Percentiles rank a stretch among this genome's conserved stretches.
Evolutionary conservation across 495 filamentous ascomycete genomes (phyloP).

Genomic region (Hypoxylon intermedium): DNA sequence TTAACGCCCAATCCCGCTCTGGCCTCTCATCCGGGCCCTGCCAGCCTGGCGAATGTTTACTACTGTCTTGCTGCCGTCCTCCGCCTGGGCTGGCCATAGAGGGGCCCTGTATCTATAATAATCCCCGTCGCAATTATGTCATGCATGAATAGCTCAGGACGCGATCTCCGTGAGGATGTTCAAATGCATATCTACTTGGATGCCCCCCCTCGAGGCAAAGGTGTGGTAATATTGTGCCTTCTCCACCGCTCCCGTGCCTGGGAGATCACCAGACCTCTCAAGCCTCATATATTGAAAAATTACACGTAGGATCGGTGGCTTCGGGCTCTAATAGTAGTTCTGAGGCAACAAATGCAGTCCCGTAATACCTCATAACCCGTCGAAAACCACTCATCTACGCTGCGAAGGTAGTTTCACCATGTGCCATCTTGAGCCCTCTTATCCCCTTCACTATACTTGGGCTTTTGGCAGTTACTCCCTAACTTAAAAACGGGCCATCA

Average conservation of each 20-base stretch:
- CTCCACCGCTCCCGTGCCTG: slow-evolving; percentile 37
- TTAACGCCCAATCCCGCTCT: slow-evolving; percentile 18
- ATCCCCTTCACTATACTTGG: slow-evolving; percentile 21
- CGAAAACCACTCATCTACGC: slow-evolving; percentile 16
- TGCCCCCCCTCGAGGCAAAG: slow-evolving; percentile 29
- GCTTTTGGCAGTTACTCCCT: slow-evolving; percentile 10
- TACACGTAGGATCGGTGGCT: slow-evolving; percentile 25
- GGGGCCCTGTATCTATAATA: slow-evolving; percentile 24
- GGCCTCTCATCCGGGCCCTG: slow-evolving; percentile 28
- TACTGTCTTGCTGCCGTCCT: slow-evolving; percentile 20
- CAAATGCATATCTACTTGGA: slow-evolving; percentile 39
- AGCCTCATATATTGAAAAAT: slow-evolving; percentile 31
- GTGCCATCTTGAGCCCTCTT: slow-evolving; percentile 19
- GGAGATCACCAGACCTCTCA: slow-evolving; percentile 25
- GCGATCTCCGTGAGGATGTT: slow-evolving; percentile 39
- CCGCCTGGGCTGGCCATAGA: slow-evolving; percentile 28
- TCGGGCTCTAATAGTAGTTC: slow-evolving; percentile 37
- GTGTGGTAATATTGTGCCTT: slow-evolving; percentile 31
- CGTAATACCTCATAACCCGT: slow-evolving; percentile 20
- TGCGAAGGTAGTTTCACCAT: slow-evolving; percentile 29
- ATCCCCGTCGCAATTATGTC: slow-evolving; percentile 43
- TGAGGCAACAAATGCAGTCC: slow-evolving; percentile 29
- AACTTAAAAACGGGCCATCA: slow-evolving; percentile 16
- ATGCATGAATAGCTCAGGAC: slow-evolving; percentile 35
- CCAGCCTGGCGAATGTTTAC: slow-evolving; percentile 29